Percentiles rank a stretch among this genome's conserved stretches.
Conservation (phyloP, 2,329 filamentous ascomycete species). For the Cadophora luteo-olivacea region DNA sequence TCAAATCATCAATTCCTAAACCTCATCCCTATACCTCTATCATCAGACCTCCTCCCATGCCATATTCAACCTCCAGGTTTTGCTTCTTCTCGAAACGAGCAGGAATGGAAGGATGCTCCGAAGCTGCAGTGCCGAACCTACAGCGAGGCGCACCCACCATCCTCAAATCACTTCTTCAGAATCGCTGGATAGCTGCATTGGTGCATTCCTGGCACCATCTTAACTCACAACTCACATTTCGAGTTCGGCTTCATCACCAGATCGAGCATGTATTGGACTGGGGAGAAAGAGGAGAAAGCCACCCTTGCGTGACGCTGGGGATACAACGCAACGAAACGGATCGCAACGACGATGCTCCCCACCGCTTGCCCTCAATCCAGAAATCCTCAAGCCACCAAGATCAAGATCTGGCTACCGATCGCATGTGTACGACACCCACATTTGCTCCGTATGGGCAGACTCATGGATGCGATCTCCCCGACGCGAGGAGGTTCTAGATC, state of each 20-base stretch:
- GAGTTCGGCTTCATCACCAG: neutral
- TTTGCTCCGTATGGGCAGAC: neutral
- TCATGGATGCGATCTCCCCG: neutral
- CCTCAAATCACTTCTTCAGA: constrained; percentile 9
- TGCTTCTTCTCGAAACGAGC: neutral
- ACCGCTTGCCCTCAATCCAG: neutral
- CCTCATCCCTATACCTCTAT: neutral
- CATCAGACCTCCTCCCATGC: neutral
- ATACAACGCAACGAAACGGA: neutral
- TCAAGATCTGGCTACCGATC: constrained; percentile 1
- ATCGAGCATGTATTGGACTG: neutral
- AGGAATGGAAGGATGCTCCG: neutral
- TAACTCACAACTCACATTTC: neutral
- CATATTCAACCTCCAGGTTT: neutral
- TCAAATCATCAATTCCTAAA: neutral
- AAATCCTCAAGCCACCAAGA: neutral
- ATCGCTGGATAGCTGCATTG: constrained; percentile 1
- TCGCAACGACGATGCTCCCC: neutral
- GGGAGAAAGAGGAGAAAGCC: neutral
- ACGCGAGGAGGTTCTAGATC: constrained; percentile 6
- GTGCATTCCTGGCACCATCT: neutral
- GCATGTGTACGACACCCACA: neutral
- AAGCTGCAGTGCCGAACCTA: neutral
- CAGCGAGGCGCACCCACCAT: neutral
- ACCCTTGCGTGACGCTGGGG: constrained; percentile 3